Evolutionary conservation across 768 basidiomycete species (phyloP), one percentile per base, ranked within the genome.

Genomic region (Lentinula sp.): DNA sequence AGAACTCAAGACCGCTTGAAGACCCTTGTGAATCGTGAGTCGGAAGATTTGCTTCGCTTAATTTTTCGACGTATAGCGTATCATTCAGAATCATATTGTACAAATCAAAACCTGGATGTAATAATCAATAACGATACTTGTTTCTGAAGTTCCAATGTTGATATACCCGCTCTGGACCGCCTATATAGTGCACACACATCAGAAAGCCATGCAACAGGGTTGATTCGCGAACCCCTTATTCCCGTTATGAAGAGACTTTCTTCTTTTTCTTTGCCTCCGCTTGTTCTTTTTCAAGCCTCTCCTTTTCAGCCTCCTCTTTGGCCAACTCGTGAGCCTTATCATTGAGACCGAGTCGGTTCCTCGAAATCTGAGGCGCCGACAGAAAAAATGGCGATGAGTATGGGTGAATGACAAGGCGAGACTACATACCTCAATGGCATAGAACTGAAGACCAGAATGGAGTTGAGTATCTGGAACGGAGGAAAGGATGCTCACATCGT

Each of bases 261-360:
- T 56, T 62, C 57, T 62, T 63, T 31, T 61, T 61, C 64, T 67
- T 67, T 58, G 62, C 62, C 16, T 63, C 63, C 37, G 42, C 51
- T 21, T 58, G 70, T 50, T 70, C 78, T 67, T 85, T 84, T 73
- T 83, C 82, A 45, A 79, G 79, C 63, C 82, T 82, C 64, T 85
- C 84, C 76, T 87, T 85, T 42, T 71, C 77, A n/a, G 79, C 84
- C 60, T 92, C 88, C 54, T 73, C 81, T 69, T 90, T 89, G 18
- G 92, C 94, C 46, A 87, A 69, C 70, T 93, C 84, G 74, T 95
- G 92, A 2, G 91, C 88, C 55, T 75, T 76, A 71, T 95, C 93
- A 72, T 99, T 99, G 52, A 98, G 80, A 1, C 94, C 95, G 1
- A 93, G 81, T 60, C 88, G 79, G 76, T 98, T 98, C 62, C 97